Evolutionary conservation across 192 early-diverging fungal species (phyloP), one percentile per base, ranked within the genome.

Genomic region (Podila epicladia): DNA sequence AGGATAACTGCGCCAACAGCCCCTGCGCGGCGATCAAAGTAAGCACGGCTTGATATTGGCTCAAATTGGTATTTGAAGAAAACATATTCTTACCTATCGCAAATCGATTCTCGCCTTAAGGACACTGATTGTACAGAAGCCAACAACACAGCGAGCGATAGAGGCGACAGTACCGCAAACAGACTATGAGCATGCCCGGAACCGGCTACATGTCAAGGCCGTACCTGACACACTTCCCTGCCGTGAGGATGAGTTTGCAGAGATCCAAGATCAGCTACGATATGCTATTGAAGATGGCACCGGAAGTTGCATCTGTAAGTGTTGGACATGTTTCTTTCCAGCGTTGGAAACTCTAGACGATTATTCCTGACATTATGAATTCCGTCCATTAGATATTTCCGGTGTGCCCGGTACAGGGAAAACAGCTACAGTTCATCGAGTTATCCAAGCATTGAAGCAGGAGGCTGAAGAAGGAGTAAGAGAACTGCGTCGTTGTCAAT

Each of bases 331-430:
- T 5, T 26, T 17, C 53, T 12, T 24, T 5, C 6, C 22, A 55
- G 53, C 1, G 0, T 2, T 9, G 0, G n/a, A 55, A 51, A 57
- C 37, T 3, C 22, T 73, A 59, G 12, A 24, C 19, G 4, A 1
- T 41, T 24, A 19, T 28, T 22, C 20, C 11, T 29, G 26, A 15
- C 57, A 26, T 7, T 13, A 26, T 58, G 6, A 6, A 22, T 1
- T 67, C 33, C 53, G 58, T 68, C 9, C 20, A 12, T 12, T 80
- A 93, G 92, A 97, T 76, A 95, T 99, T 26, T 97, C 96, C 29
- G 97, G 97, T 6, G 95, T 97, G 8, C 97, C 98, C 3, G 98
- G 98, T 7, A 98, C 96, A 3, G 98, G 98, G 49, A 99, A 99
- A 82, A 99, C 98, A 0, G 98, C 97, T 0, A 98, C 98, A 0